These are phyloP conservation scores for Fomitopsis pinicola DNA, from an alignment of 1,284 basidiomycete species.

Conservation along the genomic window DNA sequence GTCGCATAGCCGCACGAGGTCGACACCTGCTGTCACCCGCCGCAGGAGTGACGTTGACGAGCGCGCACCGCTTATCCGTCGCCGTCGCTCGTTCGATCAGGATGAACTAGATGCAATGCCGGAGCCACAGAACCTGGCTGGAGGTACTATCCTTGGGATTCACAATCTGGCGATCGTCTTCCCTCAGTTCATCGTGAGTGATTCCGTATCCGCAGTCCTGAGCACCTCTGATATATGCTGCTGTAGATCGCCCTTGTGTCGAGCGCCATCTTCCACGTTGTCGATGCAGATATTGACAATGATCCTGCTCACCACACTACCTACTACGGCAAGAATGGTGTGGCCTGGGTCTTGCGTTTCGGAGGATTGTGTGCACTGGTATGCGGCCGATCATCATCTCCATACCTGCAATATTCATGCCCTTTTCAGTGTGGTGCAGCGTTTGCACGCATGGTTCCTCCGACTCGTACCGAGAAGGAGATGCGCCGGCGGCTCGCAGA, in stretches of 20 bases:
- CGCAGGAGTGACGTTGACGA: conserved; percentile 17
- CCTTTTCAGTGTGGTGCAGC: conserved; percentile 53
- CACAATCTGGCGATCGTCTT: conserved; percentile 94
- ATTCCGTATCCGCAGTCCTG: not conserved
- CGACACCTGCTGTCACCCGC: conserved; percentile 34
- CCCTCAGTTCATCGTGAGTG: conserved; percentile 80
- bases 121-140: conserved; percentile 57
- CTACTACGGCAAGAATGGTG: conserved; percentile 79
- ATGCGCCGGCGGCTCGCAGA: conserved; percentile 79
- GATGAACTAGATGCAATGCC: conserved; percentile 41
- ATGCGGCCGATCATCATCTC: conserved; percentile 22
- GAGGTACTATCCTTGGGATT: conserved; percentile 94
- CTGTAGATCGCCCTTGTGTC: conserved; percentile 82
- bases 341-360: conserved; percentile 92
- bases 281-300: conserved; percentile 46
- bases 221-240: not conserved
- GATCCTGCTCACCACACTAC: conserved; percentile 46
- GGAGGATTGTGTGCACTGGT: conserved; percentile 82
- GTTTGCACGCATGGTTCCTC: conserved; percentile 76
- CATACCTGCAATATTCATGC: not conserved
- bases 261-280: conserved; percentile 81
- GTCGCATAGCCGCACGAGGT: conserved; percentile 40
- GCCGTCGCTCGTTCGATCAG: conserved; percentile 57
- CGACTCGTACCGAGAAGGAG: conserved; percentile 84
- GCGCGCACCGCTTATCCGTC: conserved; percentile 57